phyloP scores from a whole-genome alignment of 768 basidiomycete species.

The Pleurotus tuoliensis region DNA sequence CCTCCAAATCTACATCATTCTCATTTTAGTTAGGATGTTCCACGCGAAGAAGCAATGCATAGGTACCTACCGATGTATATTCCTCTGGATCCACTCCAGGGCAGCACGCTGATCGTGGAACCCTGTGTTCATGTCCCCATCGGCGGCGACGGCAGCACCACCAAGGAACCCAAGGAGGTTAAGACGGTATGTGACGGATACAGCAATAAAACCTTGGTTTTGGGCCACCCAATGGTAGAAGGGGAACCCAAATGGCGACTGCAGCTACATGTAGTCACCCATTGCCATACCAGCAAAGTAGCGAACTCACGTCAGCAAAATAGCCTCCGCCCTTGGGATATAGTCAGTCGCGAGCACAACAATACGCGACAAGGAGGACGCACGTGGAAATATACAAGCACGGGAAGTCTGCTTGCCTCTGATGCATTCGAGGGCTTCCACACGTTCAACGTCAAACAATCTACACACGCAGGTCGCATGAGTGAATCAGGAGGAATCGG shows the following conservation, averaged over 20 bases:
- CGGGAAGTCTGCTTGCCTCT: constrained; percentile 30
- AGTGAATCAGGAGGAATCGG: not conserved
- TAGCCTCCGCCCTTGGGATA: constrained; percentile 36
- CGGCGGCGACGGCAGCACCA: constrained; percentile 23
- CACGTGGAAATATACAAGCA: constrained; percentile 41
- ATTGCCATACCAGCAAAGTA: no score
- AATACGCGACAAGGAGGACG: not conserved
- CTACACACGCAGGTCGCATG: constrained; percentile 14
- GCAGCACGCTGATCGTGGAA: constrained; percentile 38
- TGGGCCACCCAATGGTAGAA: constrained; percentile 45
- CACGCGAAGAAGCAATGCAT: no score
- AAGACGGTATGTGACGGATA: constrained; percentile 29
- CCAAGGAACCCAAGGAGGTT: constrained; percentile 28
- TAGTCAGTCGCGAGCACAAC: not conserved
- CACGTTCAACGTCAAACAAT: constrained; percentile 38
- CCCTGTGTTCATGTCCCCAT: constrained; percentile 36
- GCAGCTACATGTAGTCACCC: no score
- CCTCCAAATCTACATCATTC: constrained; percentile 30
- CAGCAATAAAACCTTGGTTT: constrained; percentile 28
- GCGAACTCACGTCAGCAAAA: constrained; percentile 25
- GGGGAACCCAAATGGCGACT: constrained; percentile 45
- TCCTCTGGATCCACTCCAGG: constrained; percentile 35
- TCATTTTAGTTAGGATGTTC: no score
- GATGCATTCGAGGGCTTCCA: constrained; percentile 39
- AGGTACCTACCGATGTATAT: constrained; percentile 19